Base-by-base conservation (phyloP, 139 green algal genomes). In the Volvox africanus region DNA sequence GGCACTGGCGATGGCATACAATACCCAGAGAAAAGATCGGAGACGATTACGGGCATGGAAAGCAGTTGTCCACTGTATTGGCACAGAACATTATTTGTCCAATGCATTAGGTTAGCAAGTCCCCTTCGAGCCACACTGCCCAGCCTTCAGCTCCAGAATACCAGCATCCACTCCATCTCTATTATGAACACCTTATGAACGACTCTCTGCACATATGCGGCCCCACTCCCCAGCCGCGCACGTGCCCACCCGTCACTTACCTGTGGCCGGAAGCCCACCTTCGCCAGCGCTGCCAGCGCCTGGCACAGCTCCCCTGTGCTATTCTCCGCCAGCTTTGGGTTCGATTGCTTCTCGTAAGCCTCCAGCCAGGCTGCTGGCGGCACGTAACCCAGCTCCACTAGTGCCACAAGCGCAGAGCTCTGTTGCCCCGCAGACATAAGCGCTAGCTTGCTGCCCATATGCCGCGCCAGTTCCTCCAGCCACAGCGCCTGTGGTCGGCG, bases 401-500 rank as follows among this genome's bases (percentile, higher is more conserved):
- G 73, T 6, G 78, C 86, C 26, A 28, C 69, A 30, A 92, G 36
- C 65, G 93, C 32, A 21, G 82, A 26, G 33, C 36, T 83, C 61
- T 94, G 76, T 87, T 93, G 89, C 26, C 68, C 61, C 0, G 71
- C 80, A 24, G 30, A 62, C 67, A 89, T 89, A 1, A 90, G 71
- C 61, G 80, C 67, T 81, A 93, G 86, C 33, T 86, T 55, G 26
- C 22, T 2, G 0, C 84, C 77, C 61, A 93, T 13, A 33, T 90
- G 82, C 33, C 77, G 35, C n/a, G 50, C 86, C n/a, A 93, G 73
- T 88, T 93, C 91, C 68, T 89, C 69, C 77, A 94, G 67, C 91
- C 91, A 95, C 20, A 91, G 55, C 61, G 28, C 33, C 5, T 89
- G 86, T 6, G 93, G 93, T 33, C 32, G 61, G 26, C 92, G 90